phyloP scores from a whole-genome alignment of 768 basidiomycete species.

The Psilocybe cubensis region DNA sequence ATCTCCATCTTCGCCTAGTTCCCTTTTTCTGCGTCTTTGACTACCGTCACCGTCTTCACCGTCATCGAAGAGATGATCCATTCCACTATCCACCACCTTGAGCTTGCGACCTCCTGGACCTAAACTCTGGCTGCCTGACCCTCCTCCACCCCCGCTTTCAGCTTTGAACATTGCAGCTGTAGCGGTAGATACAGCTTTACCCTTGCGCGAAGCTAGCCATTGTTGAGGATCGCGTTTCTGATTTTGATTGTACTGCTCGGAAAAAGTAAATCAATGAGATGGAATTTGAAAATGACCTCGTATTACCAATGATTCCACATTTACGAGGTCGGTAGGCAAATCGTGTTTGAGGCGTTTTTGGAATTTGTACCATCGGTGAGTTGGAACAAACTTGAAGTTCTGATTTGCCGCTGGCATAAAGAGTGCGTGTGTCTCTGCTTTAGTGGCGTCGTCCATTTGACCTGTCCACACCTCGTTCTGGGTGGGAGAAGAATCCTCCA shows the following conservation, averaged over 20 bases:
- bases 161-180: constrained; percentile 74
- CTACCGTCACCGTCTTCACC: constrained; percentile 57
- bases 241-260: constrained; percentile 49
- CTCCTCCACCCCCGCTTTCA: constrained; percentile 52
- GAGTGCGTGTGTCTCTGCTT: constrained; percentile 74
- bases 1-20: constrained; percentile 78
- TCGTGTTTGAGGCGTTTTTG: constrained; percentile 82
- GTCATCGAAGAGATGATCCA: constrained; percentile 64
- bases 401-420: constrained; percentile 85
- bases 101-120: constrained; percentile 72
- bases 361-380: constrained; percentile 92
- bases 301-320: constrained; percentile 66
- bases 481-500: constrained; percentile 71
- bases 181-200: constrained; percentile 57
- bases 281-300: constrained; percentile 19
- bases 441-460: constrained; percentile 77
- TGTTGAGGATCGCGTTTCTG: constrained; percentile 78
- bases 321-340: constrained; percentile 66
- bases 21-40: constrained; percentile 52
- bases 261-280: constrained; percentile 24
- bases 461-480: constrained; percentile 80
- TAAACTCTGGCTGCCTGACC: constrained; percentile 54
- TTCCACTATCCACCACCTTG: constrained; percentile 70
- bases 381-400: constrained; percentile 86
- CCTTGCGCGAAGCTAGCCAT: constrained; percentile 69